phyloP scores from a whole-genome alignment of 768 basidiomycete genomes.

The Ramaria sp. region DNA sequence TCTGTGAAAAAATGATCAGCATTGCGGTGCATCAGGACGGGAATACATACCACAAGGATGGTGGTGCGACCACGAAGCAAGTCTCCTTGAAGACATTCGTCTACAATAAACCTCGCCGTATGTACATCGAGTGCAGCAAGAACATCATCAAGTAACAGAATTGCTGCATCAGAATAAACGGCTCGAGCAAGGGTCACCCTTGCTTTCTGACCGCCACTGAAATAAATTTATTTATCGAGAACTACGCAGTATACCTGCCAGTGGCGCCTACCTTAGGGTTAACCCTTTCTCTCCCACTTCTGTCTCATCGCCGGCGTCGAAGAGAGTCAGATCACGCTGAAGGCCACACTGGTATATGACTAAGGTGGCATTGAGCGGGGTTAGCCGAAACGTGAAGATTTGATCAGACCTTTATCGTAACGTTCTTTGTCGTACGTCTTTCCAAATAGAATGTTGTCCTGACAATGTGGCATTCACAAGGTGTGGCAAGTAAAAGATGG shows the following conservation, averaged over 20 bases:
- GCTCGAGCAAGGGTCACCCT: conserved; percentile 41
- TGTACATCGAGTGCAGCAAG: conserved; percentile 52
- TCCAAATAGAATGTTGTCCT: conserved; percentile 44
- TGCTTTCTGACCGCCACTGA: conserved; percentile 48
- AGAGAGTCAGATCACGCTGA: conserved; percentile 35
- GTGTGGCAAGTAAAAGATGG: conserved; percentile 22
- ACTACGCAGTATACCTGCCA: not conserved
- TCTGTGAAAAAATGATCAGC: conserved; percentile 19
- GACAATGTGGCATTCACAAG: conserved; percentile 24
- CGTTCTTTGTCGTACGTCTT: conserved; percentile 26
- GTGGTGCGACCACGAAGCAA: conserved; percentile 32
- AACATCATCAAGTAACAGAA: conserved; percentile 61
- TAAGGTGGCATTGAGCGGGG: conserved; percentile 3
- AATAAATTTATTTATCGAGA: not conserved
- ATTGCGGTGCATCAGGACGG: not conserved
- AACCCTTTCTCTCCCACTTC: conserved; percentile 67
- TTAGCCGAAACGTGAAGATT: not conserved
- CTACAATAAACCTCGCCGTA: conserved; percentile 40
- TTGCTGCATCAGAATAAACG: conserved; percentile 47
- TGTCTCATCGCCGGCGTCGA: conserved; percentile 53
- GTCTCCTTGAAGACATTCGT: conserved; percentile 33
- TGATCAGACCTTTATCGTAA: conserved; percentile 17
- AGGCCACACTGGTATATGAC: conserved; percentile 30
- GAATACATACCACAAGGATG: conserved; percentile 18
- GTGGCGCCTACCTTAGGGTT: conserved; percentile 31